Evolutionary conservation across 495 filamentous ascomycete species (phyloP), one percentile per base, ranked within the genome.

Genomic region (Cercophora sp.): DNA sequence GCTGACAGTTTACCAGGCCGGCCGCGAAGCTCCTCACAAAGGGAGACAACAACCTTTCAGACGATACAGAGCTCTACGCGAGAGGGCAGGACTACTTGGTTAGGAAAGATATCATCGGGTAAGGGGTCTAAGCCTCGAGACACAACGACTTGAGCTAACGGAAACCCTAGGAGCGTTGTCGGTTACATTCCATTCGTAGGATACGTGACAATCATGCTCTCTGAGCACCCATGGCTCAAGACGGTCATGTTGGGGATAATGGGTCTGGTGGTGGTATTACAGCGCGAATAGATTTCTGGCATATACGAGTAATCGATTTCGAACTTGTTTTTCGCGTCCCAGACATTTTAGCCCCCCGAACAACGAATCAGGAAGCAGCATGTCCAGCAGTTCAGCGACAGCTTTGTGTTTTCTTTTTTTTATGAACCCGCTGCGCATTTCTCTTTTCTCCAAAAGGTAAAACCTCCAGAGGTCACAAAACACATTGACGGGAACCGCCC

Each of bases 191-290:
- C 93, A 0, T 89, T 91, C 63, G 91, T 99, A 3, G 93, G 93
- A 35, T 99, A 97, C 64, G 91, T 97, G 25, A 99, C 93, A 8
- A 99, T 99, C 62, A 78, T 99, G 72, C 77, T 99, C 47, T 91
- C 86, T 51, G 93, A 99, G 68, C 86, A 99, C 66, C 93, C 94
- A 15, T 97, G 93, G 94, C 62, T 96, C 58, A 99, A 99, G 81
- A 91, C 86, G 11, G 91, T 85, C 1, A 84, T 97, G 79, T 66
- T 99, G 62, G 92, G 89, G 3, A 73, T 96, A 4, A 99, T 99
- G 93, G 93, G 93, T 0, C 64, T 96, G 60, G 84, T 95, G 75
- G 94, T 96, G 10, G 85, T 97, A 15, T 69, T 97, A 62, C 94
- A 99, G 68, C 73, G 93, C 61, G 93, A 98, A 70, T 91, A 67